Base-by-base conservation (phyloP, 2,329 filamentous ascomycete species). In the Immersiporthe knoxdaviesiana region DNA sequence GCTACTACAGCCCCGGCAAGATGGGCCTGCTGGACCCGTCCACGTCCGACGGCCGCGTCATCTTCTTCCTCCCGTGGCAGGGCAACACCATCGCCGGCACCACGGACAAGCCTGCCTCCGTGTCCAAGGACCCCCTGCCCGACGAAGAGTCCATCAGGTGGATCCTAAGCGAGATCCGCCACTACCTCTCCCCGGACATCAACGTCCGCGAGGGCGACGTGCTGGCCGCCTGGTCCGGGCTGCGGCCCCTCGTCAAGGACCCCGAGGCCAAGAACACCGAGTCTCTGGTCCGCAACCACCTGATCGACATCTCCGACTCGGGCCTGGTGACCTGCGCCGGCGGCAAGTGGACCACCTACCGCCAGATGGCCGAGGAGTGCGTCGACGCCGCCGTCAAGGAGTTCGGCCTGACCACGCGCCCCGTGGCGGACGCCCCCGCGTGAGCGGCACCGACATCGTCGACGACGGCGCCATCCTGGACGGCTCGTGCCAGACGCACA, bases 321-420 rank as follows among this genome's bases (percentile, higher is more conserved):
- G 92, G 92, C 18, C 85, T 96, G 21, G 82, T 96, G 73, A 95
- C 92, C 65, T 93, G 92, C 78, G 91, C 92, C 44, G 92, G 92
- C 74, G 92, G 92, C 72, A 96, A 95, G 81, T 95, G 92, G 92
- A 96, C 92, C 7, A 96, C 92, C 14, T 96, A 95, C 81, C 91
- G 92, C 67, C 91, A 94, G 77, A 96, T 96, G 92, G 91, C 92
- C 65, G 91, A 96, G 79, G 92, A 95, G 75, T 91, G 91, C 62
- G 92, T 96, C 71, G 92, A 95, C 76, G 90, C 93, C 75, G 92
- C 92, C 37, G 85, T 94, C 79, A 82, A 85, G 71, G 83, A 86
- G 64, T 94, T 93, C 77, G 77, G 82, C 52, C 84, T 94, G 37
- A 79, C 82, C 64, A 81, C 90, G 6, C 79, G 79, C 11, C 79